Evolutionary conservation across 768 basidiomycete species (phyloP), one percentile per base, ranked within the genome.

Genomic region (Neoboletus brunneissimus): DNA sequence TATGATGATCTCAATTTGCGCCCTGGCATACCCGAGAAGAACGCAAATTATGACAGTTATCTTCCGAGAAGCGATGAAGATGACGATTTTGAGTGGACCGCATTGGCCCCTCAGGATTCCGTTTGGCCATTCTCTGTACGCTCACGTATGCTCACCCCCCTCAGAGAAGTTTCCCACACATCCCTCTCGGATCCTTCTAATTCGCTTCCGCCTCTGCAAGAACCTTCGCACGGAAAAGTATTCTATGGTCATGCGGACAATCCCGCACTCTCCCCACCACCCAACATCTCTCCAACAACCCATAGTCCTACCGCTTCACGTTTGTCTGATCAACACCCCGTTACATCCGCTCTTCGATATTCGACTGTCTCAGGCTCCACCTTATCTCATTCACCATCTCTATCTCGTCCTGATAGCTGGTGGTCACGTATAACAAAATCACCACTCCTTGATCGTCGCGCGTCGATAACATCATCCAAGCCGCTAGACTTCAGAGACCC

Each of bases 351-450:
- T 20, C 69, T 67, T 22, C 72, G 67, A 41, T 68, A 75, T 16
- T 76, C 78, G 1, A 79, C 79, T 15, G 72, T 80, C 58, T 68
- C 81, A 46, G 75, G 76, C 63, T 72, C 78, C 42, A 57, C 72
- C 59, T 58, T 76, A 16, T 71, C 75, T 4, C 74, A 74, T 34
- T 75, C 70, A 23, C 76, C 76, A 42, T 76, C 81, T 1, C 76
- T 91, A 45, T 81, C 81, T 43, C 78, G 89, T 8, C 86, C 82
- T 41, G 83, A 89, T 66, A 84, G 79, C 12, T 91, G 91, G 88
- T 94, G 91, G 87, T 72, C 78, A 10, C 84, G 88, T 3, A 85
- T 94, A 64, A 76, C 88, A 15, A 82, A 81, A 53, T 81, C 84
- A 18, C 80, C 83, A 34, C 75, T 89, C 48, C 76, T 88, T 27